Evolutionary conservation across 306 rosid genomes (phyloP).

Genomic region (Mimosa bimucronata): DNA sequence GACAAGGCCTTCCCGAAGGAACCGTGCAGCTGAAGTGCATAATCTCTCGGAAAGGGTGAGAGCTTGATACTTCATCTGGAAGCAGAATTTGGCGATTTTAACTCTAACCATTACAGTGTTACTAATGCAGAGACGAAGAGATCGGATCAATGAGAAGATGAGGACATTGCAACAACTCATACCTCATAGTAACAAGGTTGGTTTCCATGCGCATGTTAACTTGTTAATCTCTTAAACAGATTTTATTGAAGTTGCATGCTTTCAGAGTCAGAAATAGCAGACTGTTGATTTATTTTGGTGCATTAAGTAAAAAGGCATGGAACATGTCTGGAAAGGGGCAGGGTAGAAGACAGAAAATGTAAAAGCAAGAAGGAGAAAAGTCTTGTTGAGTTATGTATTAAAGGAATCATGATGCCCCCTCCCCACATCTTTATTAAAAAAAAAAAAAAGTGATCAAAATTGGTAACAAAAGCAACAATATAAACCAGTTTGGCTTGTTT

Average conservation of each 20-base stretch:
- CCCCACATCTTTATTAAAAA: not conserved
- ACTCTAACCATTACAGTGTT: not conserved
- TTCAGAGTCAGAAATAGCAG: constrained; percentile 1
- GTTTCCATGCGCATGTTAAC: constrained; percentile 10
- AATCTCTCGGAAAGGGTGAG: constrained; percentile 89
- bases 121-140: constrained; percentile 75
- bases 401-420: not conserved
- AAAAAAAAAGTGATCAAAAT: not conserved
- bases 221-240: not conserved
- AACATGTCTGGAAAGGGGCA: constrained; percentile 1
- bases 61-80: not conserved
- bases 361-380: not conserved
- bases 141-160: constrained; percentile 95
- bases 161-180: constrained; percentile 88
- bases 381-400: not conserved
- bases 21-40: constrained; percentile 93
- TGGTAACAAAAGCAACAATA: not conserved
- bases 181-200: constrained; percentile 91
- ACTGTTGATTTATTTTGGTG: not conserved
- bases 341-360: not conserved
- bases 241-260: not conserved
- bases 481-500: not conserved
- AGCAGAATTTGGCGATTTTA: constrained; percentile 9
- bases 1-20: constrained; percentile 64
- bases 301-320: not conserved